These are phyloP conservation scores for Penicillium paneum DNA, from an alignment of 2,329 filamentous ascomycete species.

Conservation along the genomic window DNA sequence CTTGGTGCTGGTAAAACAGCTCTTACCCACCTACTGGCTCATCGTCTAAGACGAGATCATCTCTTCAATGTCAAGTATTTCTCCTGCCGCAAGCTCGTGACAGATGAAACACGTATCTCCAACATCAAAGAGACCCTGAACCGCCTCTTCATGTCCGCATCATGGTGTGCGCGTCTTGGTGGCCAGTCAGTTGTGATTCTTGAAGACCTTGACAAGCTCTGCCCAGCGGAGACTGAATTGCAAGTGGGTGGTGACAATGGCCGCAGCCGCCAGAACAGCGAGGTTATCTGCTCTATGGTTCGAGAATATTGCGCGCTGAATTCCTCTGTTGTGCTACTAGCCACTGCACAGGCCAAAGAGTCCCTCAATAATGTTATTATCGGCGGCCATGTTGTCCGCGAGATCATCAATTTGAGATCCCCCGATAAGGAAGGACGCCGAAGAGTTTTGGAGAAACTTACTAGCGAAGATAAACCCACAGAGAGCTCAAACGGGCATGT, in stretches of 20 bases:
- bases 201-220: slow-evolving; percentile 90
- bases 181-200: slow-evolving; percentile 81
- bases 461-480: slow-evolving; percentile 46
- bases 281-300: slow-evolving; percentile 78
- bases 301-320: slow-evolving; percentile 78
- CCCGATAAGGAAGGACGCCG: slow-evolving; percentile 88
- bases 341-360: slow-evolving; percentile 90
- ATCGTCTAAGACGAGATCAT: slow-evolving; percentile 66
- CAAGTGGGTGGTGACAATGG: slow-evolving; percentile 93
- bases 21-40: slow-evolving; percentile 71
- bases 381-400: slow-evolving; percentile 85
- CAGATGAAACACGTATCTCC: slow-evolving; percentile 83
- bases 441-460: slow-evolving; percentile 77
- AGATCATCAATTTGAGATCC: slow-evolving; percentile 84
- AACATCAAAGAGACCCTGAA: slow-evolving; percentile 86
- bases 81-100: slow-evolving; percentile 80
- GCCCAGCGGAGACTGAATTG: slow-evolving; percentile 88
- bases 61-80: slow-evolving; percentile 84
- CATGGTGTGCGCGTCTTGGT: slow-evolving; percentile 85
- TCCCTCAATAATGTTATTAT: slow-evolving; percentile 85
- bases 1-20: slow-evolving; percentile 88
- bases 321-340: slow-evolving; percentile 79
- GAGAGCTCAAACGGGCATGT: slow-evolving; percentile 43
- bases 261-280: slow-evolving; percentile 85
- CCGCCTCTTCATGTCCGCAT: slow-evolving; percentile 80